Evolutionary conservation across 257 asterid genomes (phyloP).

Genomic region (Jaltomata sinuosa): DNA sequence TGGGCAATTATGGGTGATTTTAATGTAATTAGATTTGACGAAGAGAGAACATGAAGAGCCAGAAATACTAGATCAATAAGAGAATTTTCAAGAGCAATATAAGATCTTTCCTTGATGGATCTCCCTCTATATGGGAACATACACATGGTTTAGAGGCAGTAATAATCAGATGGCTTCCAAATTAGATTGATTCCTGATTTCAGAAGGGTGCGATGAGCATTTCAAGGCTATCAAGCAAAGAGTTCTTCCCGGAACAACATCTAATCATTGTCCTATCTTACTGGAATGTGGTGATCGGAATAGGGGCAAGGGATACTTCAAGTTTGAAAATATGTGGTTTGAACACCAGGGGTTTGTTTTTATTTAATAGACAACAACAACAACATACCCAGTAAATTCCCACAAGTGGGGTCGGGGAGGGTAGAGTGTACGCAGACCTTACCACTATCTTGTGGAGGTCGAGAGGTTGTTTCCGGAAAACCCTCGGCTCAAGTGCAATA

Average conservation of each 20-base stretch:
- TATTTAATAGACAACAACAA: neutral
- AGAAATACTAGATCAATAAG: neutral
- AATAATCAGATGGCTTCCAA: neutral
- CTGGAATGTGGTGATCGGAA: neutral
- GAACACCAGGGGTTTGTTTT: neutral
- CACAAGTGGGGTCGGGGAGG: no score
- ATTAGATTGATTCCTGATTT: neutral
- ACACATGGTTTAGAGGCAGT: neutral
- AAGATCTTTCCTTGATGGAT: neutral
- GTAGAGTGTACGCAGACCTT: no score
- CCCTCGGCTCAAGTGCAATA: no score
- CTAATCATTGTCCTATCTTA: neutral
- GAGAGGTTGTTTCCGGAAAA: no score
- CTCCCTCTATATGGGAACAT: neutral
- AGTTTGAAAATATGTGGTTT: neutral
- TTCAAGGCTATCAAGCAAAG: neutral
- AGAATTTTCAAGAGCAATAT: no score
- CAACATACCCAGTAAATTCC: no score
- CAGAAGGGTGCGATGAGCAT: neutral
- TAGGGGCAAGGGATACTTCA: neutral
- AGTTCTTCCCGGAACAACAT: neutral
- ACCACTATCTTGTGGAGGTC: no score
- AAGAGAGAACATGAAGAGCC: neutral
- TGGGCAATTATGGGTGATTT: neutral
- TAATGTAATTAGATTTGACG: neutral